These are phyloP conservation scores for Daldinia decipiens DNA, from an alignment of 495 filamentous ascomycete species.

Conservation along the genomic window DNA sequence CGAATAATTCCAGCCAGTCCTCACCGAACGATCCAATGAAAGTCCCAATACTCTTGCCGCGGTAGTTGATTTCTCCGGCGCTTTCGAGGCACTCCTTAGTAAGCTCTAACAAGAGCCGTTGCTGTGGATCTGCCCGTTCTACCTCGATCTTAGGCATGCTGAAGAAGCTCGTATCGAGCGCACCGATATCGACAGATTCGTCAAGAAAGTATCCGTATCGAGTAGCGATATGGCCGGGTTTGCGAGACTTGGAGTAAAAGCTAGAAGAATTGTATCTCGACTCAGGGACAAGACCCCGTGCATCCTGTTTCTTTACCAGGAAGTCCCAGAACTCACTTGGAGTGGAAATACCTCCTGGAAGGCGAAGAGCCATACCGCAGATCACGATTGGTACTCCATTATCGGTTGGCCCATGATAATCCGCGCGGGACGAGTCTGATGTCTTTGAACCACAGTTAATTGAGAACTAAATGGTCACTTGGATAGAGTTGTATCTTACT, in stretches of 20 bases:
- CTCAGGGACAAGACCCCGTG: constrained; percentile 45
- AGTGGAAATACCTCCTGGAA: constrained; percentile 49
- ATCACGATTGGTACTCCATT: constrained; percentile 43
- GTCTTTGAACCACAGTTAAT: not conserved
- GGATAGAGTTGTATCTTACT: not conserved
- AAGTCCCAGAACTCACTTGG: constrained; percentile 51
- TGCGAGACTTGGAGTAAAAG: constrained; percentile 40
- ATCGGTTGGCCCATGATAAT: not conserved
- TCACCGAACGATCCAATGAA: constrained; percentile 61
- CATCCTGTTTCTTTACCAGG: constrained; percentile 41
- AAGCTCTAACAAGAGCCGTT: constrained; percentile 62
- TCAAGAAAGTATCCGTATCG: constrained; percentile 47
- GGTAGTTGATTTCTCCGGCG: constrained; percentile 58
- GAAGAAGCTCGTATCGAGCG: constrained; percentile 53
- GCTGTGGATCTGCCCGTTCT: constrained; percentile 62
- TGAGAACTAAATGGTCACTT: not conserved
- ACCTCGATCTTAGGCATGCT: constrained; percentile 55
- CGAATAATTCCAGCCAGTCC: constrained; percentile 46
- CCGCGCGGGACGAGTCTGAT: not conserved
- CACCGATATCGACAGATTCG: constrained; percentile 39
- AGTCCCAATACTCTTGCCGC: constrained; percentile 56
- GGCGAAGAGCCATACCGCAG: constrained; percentile 50
- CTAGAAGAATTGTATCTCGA: constrained; percentile 53
- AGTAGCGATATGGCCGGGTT: constrained; percentile 15
- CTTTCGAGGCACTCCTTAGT: constrained; percentile 57